Percentiles rank a stretch among this genome's conserved stretches.
phyloP scores from a whole-genome alignment of 148 eudicot species.

The Vaccinium darrowii region DNA sequence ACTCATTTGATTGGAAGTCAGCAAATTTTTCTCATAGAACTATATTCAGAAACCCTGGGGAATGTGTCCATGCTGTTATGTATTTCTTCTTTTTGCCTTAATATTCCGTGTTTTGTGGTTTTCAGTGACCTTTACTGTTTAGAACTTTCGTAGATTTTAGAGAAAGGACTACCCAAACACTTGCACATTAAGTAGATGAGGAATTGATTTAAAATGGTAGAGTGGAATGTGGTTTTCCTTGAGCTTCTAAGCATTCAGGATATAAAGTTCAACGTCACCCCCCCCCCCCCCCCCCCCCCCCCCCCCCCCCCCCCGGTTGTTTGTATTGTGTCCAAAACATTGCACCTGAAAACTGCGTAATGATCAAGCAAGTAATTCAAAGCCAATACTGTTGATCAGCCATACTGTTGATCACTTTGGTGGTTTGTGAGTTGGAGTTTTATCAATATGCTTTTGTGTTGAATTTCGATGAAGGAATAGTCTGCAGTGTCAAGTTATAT shows the following conservation, averaged over 20 bases:
- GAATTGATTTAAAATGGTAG: neutral
- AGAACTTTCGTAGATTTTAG: neutral
- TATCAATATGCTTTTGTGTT: slow-evolving; percentile 2
- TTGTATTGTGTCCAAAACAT: neutral
- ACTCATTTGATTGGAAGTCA: neutral
- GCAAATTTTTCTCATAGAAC: neutral
- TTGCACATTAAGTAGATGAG: neutral
- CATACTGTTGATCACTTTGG: neutral
- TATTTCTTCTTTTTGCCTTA: neutral
- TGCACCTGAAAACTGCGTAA: neutral
- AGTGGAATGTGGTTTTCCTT: neutral
- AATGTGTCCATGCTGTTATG: neutral
- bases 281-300: too few relatives aligned
- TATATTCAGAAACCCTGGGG: neutral
- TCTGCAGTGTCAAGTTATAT: neutral
- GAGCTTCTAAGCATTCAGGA: neutral
- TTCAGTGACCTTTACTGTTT: neutral
- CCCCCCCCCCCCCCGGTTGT: neutral
- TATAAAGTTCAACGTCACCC: neutral
- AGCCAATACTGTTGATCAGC: neutral
- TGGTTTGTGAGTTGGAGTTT: slow-evolving; percentile 1
- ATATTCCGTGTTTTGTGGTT: neutral
- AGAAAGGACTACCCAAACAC: neutral
- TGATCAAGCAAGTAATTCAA: neutral
- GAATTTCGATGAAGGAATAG: neutral